Conservation (phyloP, 371 early-diverging fungal species). For the Capillidium rhysosporum region DNA sequence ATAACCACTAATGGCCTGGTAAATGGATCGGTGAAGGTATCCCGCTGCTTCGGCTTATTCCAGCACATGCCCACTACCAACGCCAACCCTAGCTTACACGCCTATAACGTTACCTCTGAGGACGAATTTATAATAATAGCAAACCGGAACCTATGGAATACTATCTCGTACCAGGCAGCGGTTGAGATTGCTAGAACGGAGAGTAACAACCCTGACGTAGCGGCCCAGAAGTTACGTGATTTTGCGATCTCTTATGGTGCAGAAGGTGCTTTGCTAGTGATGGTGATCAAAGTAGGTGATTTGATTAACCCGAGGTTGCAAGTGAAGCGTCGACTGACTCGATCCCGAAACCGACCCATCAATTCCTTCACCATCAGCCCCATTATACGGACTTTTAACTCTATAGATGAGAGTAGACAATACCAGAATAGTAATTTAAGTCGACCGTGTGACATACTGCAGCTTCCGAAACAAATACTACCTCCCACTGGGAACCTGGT, state of each 20-base stretch:
- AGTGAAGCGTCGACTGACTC: background rate
- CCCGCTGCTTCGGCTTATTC: constrained; percentile 72
- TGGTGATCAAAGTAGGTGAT: constrained; percentile 64
- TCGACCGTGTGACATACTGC: background rate
- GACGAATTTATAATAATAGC: constrained; percentile 87
- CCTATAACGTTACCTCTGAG: constrained; percentile 44
- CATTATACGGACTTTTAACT: no score
- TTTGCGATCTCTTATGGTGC: constrained; percentile 71
- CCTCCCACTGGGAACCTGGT: constrained; percentile 73
- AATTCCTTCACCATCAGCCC: background rate
- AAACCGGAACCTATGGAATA: constrained; percentile 62
- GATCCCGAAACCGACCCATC: background rate
- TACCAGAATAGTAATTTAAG: background rate
- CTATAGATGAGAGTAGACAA: background rate
- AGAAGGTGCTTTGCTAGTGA: constrained; percentile 54
- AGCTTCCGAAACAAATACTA: constrained; percentile 12
- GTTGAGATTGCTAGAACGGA: constrained; percentile 63
- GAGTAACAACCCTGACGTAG: constrained; percentile 39
- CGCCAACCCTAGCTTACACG: constrained; percentile 58
- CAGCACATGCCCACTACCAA: constrained; percentile 62
- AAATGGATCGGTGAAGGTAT: constrained; percentile 48
- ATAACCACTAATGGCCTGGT: constrained; percentile 51
- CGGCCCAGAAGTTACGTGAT: constrained; percentile 66
- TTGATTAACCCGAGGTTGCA: constrained; percentile 26
- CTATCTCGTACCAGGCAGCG: constrained; percentile 56